Percentiles rank a stretch among this genome's conserved stretches.
Evolutionary conservation across 1,139 yeast genomes (phyloP).

Genomic region (Saccharomycopsis phalli): DNA sequence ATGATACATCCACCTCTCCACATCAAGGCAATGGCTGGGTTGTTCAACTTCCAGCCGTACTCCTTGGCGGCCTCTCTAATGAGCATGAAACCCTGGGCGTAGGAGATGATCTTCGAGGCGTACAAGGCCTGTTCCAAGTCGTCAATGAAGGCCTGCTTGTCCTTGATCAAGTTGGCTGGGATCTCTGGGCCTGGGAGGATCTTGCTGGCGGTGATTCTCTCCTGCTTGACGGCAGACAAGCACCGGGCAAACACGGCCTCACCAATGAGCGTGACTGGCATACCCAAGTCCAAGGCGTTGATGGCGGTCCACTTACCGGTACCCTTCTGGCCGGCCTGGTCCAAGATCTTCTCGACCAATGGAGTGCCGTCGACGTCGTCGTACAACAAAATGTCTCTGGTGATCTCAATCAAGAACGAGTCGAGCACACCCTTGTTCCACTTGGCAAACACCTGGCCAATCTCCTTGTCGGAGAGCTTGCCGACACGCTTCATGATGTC

Average conservation of each 20-base stretch:
- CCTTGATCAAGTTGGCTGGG: slow-evolving; percentile 51
- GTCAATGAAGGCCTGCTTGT: slow-evolving; percentile 78
- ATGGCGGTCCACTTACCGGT: slow-evolving; percentile 99
- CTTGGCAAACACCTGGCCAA: slow-evolving; percentile 80
- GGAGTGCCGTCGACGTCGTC: slow-evolving; percentile 87
- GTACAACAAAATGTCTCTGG: slow-evolving; percentile 87
- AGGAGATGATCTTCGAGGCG: slow-evolving; percentile 97
- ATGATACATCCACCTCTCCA: slow-evolving; percentile 99
- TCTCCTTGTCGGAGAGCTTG: slow-evolving; percentile 83
- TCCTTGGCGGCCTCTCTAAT: slow-evolving; percentile 97
- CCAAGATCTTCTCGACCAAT: slow-evolving; percentile 91
- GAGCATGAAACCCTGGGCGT: slow-evolving; percentile 99
- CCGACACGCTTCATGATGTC: slow-evolving; percentile 93
- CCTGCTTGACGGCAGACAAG: slow-evolving; percentile 83
- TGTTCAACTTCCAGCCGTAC: slow-evolving; percentile 94
- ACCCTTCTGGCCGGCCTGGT: slow-evolving; percentile 98
- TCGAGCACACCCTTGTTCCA: slow-evolving; percentile 99
- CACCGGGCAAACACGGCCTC: slow-evolving; percentile 98
- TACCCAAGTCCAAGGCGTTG: slow-evolving; percentile 94
- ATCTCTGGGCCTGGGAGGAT: slow-evolving; percentile 70
- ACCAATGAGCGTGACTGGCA: slow-evolving; percentile 97
- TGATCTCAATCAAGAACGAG: slow-evolving; percentile 94
- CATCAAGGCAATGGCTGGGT: slow-evolving; percentile 97
- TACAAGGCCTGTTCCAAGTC: slow-evolving; percentile 96
- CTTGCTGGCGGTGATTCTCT: slow-evolving; percentile 81